Percentiles rank a stretch among this genome's conserved stretches.
phyloP scores from a whole-genome alignment of 208 protist species.

The Crithidia brevicula region DNA sequence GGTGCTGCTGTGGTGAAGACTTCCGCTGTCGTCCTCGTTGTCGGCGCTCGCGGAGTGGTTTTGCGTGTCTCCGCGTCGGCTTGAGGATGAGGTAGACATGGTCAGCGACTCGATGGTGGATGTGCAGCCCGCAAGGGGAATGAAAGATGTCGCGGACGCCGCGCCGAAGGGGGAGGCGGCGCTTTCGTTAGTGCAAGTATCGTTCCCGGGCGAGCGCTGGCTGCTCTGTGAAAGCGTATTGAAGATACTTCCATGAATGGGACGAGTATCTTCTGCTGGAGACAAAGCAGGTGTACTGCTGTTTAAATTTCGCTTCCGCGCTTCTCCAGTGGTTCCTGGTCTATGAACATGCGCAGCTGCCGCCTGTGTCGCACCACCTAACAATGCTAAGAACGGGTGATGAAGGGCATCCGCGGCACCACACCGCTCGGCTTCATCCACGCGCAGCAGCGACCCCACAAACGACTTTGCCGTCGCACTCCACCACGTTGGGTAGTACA shows the following conservation, averaged over 20 bases:
- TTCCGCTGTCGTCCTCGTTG: conserved; percentile 1
- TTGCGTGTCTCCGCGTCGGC: not conserved
- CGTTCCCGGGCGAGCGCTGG: not conserved
- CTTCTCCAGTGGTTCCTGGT: too few species aligned
- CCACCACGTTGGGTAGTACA: conserved; percentile 33
- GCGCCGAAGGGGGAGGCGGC: not conserved
- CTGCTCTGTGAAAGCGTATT: not conserved
- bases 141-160: not conserved
- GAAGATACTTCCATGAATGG: conserved; percentile 12
- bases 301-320: too few species aligned
- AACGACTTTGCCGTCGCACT: conserved; percentile 61
- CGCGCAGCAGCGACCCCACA: conserved; percentile 50
- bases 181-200: not conserved
- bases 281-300: not conserved
- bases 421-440: conserved; percentile 52
- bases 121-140: not conserved
- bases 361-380: not conserved
- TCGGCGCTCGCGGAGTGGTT: not conserved
- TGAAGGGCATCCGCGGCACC: conserved; percentile 47
- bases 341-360: not conserved
- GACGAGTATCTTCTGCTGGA: not conserved
- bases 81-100: not conserved
- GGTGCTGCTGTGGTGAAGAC: too few species aligned
- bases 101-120: not conserved
- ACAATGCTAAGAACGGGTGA: conserved; percentile 56